These are phyloP conservation scores for Annona squamosa DNA, from an alignment of 164 flowering plant species.

Conservation along the genomic window DNA sequence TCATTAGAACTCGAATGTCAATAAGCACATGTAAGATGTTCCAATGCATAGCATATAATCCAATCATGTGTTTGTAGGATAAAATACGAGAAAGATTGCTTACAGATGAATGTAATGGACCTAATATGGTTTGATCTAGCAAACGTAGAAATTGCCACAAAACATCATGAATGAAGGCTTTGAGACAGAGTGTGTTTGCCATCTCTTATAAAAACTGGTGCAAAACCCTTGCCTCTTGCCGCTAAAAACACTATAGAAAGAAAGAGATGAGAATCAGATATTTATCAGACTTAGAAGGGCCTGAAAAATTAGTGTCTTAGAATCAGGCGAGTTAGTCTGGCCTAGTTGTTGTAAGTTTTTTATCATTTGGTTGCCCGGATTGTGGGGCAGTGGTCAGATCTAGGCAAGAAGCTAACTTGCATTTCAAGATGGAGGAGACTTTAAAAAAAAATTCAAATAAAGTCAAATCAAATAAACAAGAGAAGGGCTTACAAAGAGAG, in stretches of 20 bases:
- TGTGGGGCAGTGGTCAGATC: not conserved
- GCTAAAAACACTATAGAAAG: no score
- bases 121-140: constrained; percentile 6
- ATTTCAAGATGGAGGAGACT: not conserved
- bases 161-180: constrained; percentile 12
- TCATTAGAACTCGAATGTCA: no score
- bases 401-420: constrained; percentile 24
- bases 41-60: constrained; percentile 4
- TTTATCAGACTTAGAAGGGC: constrained; percentile 22
- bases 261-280: not conserved
- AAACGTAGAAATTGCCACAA: constrained; percentile 30
- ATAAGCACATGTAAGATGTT: no score
- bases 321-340: constrained; percentile 26
- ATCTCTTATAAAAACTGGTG: not conserved
- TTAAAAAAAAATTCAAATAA: not conserved
- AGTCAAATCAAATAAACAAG: no score
- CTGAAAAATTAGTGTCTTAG: constrained; percentile 19
- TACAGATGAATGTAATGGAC: constrained; percentile 1
- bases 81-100: not conserved
- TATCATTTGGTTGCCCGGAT: constrained; percentile 13
- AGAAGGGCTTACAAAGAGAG: not conserved
- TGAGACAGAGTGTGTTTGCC: constrained; percentile 30
- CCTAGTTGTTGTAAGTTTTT: constrained; percentile 12
- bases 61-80: constrained; percentile 13
- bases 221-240: no score